These are phyloP conservation scores for Capronia americana DNA, from an alignment of 2,329 filamentous ascomycete species.

Conservation along the genomic window DNA sequence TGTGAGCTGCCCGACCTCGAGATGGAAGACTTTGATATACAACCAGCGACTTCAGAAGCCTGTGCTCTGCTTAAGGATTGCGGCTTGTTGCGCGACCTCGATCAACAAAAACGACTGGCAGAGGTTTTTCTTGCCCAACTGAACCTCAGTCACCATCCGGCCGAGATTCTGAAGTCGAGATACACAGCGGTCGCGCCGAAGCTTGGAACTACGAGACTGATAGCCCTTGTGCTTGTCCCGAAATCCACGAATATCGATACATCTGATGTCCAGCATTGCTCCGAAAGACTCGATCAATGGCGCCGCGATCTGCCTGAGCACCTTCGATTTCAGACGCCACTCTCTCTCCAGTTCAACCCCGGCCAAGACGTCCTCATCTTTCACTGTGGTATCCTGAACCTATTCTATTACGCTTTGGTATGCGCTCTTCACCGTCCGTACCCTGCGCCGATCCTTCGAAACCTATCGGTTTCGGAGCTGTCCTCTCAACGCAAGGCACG, in stretches of 20 bases:
- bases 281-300: constrained; percentile 9
- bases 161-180: constrained; percentile 12
- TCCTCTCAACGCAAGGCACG: constrained; percentile 23
- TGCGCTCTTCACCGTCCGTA: constrained; percentile 92
- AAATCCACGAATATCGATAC: background rate
- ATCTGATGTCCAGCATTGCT: constrained; percentile 10
- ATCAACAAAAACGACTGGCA: constrained; percentile 19
- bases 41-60: constrained; percentile 54
- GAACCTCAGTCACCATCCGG: constrained; percentile 19
- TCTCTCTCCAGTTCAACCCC: constrained; percentile 17
- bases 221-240: constrained; percentile 12
- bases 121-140: constrained; percentile 20
- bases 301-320: constrained; percentile 1
- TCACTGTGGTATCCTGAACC: constrained; percentile 84
- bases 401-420: constrained; percentile 90
- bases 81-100: constrained; percentile 13
- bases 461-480: constrained; percentile 9
- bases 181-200: constrained; percentile 16
- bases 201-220: constrained; percentile 12
- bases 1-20: constrained; percentile 44
- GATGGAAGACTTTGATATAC: constrained; percentile 26
- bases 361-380: constrained; percentile 53
- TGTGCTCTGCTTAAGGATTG: constrained; percentile 57
- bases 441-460: constrained; percentile 18
- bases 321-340: constrained; percentile 9